These are phyloP conservation scores for Pseudozyma sp. DNA, from an alignment of 1,284 basidiomycete genomes.

Conservation along the genomic window DNA sequence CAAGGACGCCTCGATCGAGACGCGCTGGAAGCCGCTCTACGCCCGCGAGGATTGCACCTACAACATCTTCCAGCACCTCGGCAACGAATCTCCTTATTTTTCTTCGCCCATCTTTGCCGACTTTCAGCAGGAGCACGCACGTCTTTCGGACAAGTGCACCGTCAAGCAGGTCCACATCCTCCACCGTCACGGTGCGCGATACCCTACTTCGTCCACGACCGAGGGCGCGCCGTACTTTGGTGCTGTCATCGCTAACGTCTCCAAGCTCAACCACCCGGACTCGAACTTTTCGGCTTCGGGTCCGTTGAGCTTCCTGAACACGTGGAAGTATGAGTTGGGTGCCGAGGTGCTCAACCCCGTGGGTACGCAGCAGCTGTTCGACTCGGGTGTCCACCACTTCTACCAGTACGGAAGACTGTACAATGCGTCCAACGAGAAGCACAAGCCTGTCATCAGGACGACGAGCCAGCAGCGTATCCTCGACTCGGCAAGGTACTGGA, in stretches of 20 bases:
- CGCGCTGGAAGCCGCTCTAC: slow-evolving; percentile 40
- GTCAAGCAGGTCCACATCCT: slow-evolving; percentile 54
- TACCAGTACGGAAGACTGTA: slow-evolving; percentile 66
- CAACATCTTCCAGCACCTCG: slow-evolving; percentile 58
- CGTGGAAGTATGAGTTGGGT: slow-evolving; percentile 73
- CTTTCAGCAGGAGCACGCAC: slow-evolving; percentile 27
- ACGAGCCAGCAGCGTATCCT: slow-evolving; percentile 78
- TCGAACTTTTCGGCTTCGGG: slow-evolving; percentile 71
- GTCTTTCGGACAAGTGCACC: slow-evolving; percentile 41
- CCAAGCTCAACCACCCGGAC: slow-evolving; percentile 36
- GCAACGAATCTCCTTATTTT: slow-evolving; percentile 57
- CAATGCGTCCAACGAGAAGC: slow-evolving; percentile 46
- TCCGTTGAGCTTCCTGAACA: slow-evolving; percentile 78
- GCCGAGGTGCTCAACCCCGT: slow-evolving; percentile 83
- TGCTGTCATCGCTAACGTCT: slow-evolving; percentile 36
- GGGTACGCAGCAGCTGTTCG: slow-evolving; percentile 78
- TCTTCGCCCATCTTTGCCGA: slow-evolving; percentile 50
- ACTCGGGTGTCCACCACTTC: slow-evolving; percentile 62
- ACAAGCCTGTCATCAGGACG: slow-evolving; percentile 63
- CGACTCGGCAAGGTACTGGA: slow-evolving; percentile 81
- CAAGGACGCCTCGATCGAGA: slow-evolving; percentile 48
- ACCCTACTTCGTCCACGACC: slow-evolving; percentile 43
- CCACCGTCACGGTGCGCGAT: slow-evolving; percentile 52
- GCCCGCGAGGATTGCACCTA: slow-evolving; percentile 20
- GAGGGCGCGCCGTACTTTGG: slow-evolving; percentile 57